Evolutionary conservation across 1,284 basidiomycete genomes (phyloP).

Genomic region (Microbotryum scabiosae): DNA sequence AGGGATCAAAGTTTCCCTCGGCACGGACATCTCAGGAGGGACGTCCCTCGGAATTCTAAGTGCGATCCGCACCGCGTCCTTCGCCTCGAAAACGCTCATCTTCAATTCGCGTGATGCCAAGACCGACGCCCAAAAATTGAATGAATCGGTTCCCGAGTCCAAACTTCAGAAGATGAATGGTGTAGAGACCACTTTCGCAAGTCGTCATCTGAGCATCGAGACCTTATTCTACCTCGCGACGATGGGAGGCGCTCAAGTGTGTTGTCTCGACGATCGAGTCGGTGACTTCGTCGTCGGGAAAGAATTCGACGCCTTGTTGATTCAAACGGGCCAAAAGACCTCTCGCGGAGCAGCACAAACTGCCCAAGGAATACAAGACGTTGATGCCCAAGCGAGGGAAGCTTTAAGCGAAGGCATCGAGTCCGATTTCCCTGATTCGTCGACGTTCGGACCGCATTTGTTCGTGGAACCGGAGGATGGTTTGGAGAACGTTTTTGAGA

Average conservation of each 20-base stretch:
- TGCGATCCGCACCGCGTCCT: slow-evolving; percentile 46
- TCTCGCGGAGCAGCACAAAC: neutral
- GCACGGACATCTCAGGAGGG: slow-evolving; percentile 34
- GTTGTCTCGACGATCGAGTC: slow-evolving; percentile 58
- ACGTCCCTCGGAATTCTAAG: slow-evolving; percentile 62
- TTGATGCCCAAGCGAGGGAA: too few relatives aligned
- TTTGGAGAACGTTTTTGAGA: slow-evolving; percentile 46
- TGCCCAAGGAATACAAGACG: too few relatives aligned
- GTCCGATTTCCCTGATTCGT: slow-evolving; percentile 43
- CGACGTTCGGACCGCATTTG: slow-evolving; percentile 28
- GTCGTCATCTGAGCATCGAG: slow-evolving; percentile 60
- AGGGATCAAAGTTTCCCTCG: slow-evolving; percentile 58
- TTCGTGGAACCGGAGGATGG: slow-evolving; percentile 28
- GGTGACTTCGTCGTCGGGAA: slow-evolving; percentile 75
- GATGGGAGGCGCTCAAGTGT: slow-evolving; percentile 79
- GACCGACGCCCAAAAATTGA: neutral
- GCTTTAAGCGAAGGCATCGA: slow-evolving; percentile 37
- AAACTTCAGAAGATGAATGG: too few relatives aligned
- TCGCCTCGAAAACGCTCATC: slow-evolving; percentile 27
- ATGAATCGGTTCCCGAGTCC: too few relatives aligned
- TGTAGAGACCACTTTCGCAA: slow-evolving; percentile 45
- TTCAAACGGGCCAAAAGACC: slow-evolving; percentile 45
- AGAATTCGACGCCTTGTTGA: slow-evolving; percentile 80
- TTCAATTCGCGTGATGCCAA: slow-evolving; percentile 8
- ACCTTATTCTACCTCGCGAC: slow-evolving; percentile 86